Conservation (phyloP, 2,329 filamentous ascomycete genomes). For the Penicillium sp. region DNA sequence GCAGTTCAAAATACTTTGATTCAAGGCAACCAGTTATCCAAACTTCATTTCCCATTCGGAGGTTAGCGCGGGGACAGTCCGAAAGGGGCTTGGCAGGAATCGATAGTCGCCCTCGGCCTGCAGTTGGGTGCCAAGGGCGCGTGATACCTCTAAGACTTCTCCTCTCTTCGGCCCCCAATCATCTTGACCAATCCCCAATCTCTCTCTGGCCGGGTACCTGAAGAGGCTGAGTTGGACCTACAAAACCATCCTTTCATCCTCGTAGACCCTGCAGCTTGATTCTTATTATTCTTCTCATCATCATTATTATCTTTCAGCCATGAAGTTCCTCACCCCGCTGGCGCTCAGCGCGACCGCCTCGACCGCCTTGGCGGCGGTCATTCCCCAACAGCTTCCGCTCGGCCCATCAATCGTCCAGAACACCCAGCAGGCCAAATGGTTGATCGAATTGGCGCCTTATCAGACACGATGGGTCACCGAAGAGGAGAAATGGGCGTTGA, state of each 20-base stretch:
- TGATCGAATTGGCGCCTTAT: constrained; percentile 84
- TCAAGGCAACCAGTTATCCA: no score
- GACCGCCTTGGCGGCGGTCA: constrained; percentile 39
- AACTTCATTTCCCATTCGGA: no score
- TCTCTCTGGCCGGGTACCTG: neutral
- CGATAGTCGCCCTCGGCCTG: neutral
- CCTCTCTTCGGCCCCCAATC: constrained; percentile 9
- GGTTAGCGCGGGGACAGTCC: constrained; percentile 28
- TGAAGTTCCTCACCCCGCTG: constrained; percentile 42
- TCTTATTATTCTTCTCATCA: neutral
- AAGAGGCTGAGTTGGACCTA: constrained; percentile 11
- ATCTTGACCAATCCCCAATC: neutral
- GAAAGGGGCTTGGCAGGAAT: constrained; percentile 25
- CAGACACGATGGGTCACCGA: constrained; percentile 87
- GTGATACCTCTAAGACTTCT: constrained; percentile 15
- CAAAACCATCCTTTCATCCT: constrained; percentile 7
- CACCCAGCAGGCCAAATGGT: constrained; percentile 59
- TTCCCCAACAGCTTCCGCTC: constrained; percentile 39
- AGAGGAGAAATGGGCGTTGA: constrained; percentile 91
- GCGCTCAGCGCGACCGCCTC: constrained; percentile 42
- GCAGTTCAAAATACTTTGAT: neutral
- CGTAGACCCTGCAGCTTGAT: constrained; percentile 6
- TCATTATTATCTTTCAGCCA: constrained; percentile 7
- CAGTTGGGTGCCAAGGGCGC: constrained; percentile 18
- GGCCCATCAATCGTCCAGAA: constrained; percentile 31